A percentile compares a stretch with the other conserved stretches of the same genome.
Conservation (phyloP, 768 basidiomycete species). For the Tulasnella sp. region DNA sequence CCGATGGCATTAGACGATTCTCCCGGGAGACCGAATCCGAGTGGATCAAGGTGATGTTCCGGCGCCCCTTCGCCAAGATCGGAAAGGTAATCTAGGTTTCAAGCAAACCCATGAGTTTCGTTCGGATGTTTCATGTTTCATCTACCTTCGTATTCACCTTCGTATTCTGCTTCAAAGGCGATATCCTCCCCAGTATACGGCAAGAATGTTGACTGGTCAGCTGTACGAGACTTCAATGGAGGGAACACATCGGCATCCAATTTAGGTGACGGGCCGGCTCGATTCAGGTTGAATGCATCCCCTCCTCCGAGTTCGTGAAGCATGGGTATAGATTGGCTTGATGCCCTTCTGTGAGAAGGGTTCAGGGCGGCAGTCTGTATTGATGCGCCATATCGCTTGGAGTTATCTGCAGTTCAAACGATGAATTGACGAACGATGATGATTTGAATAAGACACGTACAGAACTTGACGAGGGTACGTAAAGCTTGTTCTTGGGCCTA, state of each 20-base stretch:
- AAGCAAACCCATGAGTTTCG: background rate
- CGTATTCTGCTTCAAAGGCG: constrained; percentile 93
- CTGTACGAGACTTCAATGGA: constrained; percentile 74
- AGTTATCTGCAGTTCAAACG: constrained; percentile 53
- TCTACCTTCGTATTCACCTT: constrained; percentile 24
- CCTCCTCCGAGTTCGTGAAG: constrained; percentile 65
- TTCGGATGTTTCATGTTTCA: background rate
- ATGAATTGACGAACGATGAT: background rate
- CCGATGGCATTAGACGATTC: constrained; percentile 15
- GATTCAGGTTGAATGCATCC: constrained; percentile 59
- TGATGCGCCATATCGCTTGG: constrained; percentile 63
- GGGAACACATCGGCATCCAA: constrained; percentile 86
- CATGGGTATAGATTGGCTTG: constrained; percentile 63
- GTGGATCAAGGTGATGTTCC: constrained; percentile 19
- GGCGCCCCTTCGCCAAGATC: constrained; percentile 57
- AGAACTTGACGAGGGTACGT: constrained; percentile 88
- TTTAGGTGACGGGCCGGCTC: constrained; percentile 63
- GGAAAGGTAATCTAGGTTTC: constrained; percentile 57
- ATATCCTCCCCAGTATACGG: constrained; percentile 90
- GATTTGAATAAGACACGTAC: constrained; percentile 35
- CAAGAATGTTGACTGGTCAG: constrained; percentile 69
- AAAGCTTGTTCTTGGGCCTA: constrained; percentile 93
- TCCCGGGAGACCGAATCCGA: constrained; percentile 9
- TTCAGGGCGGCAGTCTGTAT: constrained; percentile 37
- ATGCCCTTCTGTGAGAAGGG: constrained; percentile 61